phyloP scores from a whole-genome alignment of 805 yeast genomes.

The Zygoascus biomembranicola region DNA sequence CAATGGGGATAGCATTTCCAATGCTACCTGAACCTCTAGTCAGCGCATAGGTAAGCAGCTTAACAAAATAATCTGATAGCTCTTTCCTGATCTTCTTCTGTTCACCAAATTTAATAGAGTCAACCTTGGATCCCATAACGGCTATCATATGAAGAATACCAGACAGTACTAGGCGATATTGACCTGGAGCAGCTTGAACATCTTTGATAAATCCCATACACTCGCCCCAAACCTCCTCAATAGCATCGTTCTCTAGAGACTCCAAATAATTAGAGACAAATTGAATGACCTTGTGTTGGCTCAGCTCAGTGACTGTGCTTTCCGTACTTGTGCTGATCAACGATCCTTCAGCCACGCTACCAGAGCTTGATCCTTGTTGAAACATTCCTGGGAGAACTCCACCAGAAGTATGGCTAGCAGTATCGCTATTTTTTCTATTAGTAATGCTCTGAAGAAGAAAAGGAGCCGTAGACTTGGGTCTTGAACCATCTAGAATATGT shows the following conservation, averaged over 20 bases:
- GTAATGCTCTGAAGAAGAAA: conserved; percentile 36
- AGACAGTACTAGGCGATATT: conserved; percentile 44
- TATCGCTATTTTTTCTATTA: conserved; percentile 36
- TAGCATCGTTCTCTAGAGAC: conserved; percentile 63
- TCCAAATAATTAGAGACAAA: conserved; percentile 56
- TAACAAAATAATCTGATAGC: conserved; percentile 37
- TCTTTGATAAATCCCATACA: conserved; percentile 54
- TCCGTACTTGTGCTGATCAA: conserved; percentile 1
- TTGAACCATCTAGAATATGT: conserved; percentile 79
- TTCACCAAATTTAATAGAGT: conserved; percentile 52
- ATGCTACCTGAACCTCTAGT: neutral
- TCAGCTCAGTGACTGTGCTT: conserved; percentile 28
- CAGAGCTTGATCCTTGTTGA: neutral
- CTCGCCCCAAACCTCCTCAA: conserved; percentile 70
- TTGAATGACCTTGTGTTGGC: conserved; percentile 37
- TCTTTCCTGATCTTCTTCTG: conserved; percentile 54
- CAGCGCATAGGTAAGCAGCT: conserved; percentile 24
- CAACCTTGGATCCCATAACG: conserved; percentile 47
- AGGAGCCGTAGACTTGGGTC: conserved; percentile 67
- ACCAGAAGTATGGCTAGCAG: conserved; percentile 15
- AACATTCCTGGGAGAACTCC: neutral
- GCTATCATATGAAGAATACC: conserved; percentile 45
- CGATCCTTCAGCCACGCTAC: neutral
- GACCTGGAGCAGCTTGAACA: conserved; percentile 37
- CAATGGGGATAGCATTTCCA: neutral